Evolutionary conservation across 805 yeast species (phyloP).

Genomic region (Cyberlindnera subsufficiens): DNA sequence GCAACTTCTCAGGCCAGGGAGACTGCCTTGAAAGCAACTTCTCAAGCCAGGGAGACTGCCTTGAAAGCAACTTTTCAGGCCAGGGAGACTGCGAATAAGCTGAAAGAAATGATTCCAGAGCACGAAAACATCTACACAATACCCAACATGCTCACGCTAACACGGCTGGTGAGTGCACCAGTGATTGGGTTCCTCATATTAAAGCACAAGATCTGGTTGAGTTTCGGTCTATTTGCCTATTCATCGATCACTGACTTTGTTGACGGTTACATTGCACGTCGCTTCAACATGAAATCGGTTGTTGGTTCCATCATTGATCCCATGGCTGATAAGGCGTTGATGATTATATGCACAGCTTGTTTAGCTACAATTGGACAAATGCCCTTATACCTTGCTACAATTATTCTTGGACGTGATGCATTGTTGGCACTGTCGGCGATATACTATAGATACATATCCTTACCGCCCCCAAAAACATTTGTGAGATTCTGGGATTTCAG

Average conservation of each 20-base stretch:
- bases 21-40: not conserved
- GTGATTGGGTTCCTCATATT: slow-evolving; percentile 74
- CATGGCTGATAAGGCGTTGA: slow-evolving; percentile 85
- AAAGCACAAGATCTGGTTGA: slow-evolving; percentile 53
- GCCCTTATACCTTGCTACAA: slow-evolving; percentile 59
- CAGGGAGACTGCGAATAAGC: slow-evolving; percentile 4
- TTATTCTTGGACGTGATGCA: slow-evolving; percentile 83
- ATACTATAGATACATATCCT: slow-evolving; percentile 62
- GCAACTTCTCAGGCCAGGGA: slow-evolving; percentile 9
- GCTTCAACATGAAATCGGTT: slow-evolving; percentile 66
- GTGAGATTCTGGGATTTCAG: slow-evolving; percentile 71
- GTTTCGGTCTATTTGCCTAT: slow-evolving; percentile 70
- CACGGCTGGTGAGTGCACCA: slow-evolving; percentile 81
- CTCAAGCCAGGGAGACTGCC: slow-evolving; percentile 10
- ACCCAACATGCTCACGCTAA: slow-evolving; percentile 80
- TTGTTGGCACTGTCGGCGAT: slow-evolving; percentile 67
- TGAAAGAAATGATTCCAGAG: slow-evolving; percentile 23
- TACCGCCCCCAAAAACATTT: slow-evolving; percentile 73
- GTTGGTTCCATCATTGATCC: slow-evolving; percentile 94
- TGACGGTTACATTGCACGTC: slow-evolving; percentile 90
- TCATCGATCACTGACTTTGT: slow-evolving; percentile 88
- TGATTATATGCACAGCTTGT: slow-evolving; percentile 80
- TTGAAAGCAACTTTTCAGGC: slow-evolving; percentile 4
- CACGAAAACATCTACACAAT: slow-evolving; percentile 69
- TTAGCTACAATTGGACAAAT: slow-evolving; percentile 62